Evolutionary conservation across 2,329 filamentous ascomycete genomes (phyloP).

Genomic region (Cladosporium colombiae): DNA sequence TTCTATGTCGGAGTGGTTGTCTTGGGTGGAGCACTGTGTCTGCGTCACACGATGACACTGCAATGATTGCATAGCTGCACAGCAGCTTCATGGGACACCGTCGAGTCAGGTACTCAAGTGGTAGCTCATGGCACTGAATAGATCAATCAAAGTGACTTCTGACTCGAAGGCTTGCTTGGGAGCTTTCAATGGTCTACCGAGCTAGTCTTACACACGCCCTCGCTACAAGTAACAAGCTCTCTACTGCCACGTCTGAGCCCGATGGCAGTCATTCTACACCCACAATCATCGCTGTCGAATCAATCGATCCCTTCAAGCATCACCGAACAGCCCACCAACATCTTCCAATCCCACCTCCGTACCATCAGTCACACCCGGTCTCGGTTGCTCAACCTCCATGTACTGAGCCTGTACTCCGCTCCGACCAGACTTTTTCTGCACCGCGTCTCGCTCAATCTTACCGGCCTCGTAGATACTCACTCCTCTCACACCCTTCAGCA

Average conservation of each 20-base stretch:
- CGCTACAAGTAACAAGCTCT: background rate
- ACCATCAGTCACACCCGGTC: slow-evolving; percentile 40
- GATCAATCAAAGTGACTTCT: too few species aligned
- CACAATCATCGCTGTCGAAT: background rate
- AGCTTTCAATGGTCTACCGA: background rate
- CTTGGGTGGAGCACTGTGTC: too few species aligned
- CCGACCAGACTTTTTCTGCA: slow-evolving; percentile 23
- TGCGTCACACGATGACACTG: too few species aligned
- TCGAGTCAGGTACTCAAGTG: too few species aligned
- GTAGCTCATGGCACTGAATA: too few species aligned
- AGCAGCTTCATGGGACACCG: too few species aligned
- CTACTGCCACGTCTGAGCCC: background rate
- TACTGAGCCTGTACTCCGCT: slow-evolving; percentile 42
- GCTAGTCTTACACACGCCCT: background rate
- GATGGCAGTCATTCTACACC: background rate
- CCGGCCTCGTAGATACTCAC: slow-evolving; percentile 93
- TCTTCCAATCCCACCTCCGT: slow-evolving; percentile 45
- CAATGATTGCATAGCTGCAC: too few species aligned
- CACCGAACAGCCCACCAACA: slow-evolving; percentile 49
- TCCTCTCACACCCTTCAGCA: slow-evolving; percentile 83
- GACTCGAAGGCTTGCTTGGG: too few species aligned
- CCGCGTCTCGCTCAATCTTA: slow-evolving; percentile 59
- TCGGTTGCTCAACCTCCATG: slow-evolving; percentile 44
- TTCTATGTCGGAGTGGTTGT: too few species aligned
- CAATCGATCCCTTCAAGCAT: slow-evolving; percentile 20